phyloP scores from a whole-genome alignment of 2,329 filamentous ascomycete genomes.

The Akanthomyces dipterigenus region DNA sequence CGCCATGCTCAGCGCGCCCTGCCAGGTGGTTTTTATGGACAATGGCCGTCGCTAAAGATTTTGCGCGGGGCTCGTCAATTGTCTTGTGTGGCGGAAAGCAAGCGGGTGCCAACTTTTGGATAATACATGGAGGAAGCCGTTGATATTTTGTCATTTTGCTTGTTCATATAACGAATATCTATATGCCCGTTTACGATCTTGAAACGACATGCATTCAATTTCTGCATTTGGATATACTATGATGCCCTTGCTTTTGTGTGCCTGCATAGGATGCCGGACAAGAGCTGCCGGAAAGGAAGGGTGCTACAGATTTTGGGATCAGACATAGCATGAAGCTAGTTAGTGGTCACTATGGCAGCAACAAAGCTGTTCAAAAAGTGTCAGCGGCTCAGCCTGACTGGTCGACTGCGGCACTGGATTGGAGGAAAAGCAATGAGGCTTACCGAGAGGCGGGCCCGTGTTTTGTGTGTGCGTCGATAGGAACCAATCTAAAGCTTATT shows the following conservation, averaged over 20 bases:
- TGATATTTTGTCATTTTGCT: background rate
- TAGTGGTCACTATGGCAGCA: too few relatives aligned
- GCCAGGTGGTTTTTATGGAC: background rate
- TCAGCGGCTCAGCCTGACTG: too few relatives aligned
- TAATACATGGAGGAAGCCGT: background rate
- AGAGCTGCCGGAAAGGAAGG: background rate
- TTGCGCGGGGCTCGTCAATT: background rate
- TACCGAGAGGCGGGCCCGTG: too few relatives aligned
- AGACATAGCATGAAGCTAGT: background rate
- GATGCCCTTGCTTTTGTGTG: background rate
- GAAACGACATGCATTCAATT: background rate
- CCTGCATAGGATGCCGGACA: too few relatives aligned
- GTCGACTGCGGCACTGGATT: too few relatives aligned
- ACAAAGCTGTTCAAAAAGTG: too few relatives aligned
- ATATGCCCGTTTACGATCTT: slow-evolving; percentile 7
- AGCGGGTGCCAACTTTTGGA: background rate
- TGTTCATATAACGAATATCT: slow-evolving; percentile 8
- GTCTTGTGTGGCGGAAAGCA: background rate
- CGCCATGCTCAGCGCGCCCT: background rate
- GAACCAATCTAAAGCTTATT: too few relatives aligned
- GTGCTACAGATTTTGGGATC: background rate
- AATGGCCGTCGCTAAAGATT: background rate
- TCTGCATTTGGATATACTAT: background rate
- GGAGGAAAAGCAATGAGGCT: too few relatives aligned
- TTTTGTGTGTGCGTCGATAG: too few relatives aligned